Conservation (phyloP, 352 stramenopile genomes). For the Stephanocyclus meneghinianus region DNA sequence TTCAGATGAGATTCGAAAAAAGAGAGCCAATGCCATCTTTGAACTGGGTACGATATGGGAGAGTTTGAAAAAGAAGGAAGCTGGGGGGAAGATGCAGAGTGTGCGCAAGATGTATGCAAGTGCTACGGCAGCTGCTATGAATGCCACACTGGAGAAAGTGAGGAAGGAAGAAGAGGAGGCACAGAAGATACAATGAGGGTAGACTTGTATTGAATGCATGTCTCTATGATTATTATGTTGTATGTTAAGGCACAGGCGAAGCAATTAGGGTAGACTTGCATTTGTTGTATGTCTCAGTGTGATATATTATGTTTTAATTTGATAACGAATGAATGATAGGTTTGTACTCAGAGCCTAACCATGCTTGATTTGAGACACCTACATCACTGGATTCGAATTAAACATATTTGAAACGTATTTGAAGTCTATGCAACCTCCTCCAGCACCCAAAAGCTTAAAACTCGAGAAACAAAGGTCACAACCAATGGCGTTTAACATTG, state of each 20-base stretch:
- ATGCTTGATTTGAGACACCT: too few relatives aligned
- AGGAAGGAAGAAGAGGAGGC: constrained; percentile 71
- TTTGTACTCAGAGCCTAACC: too few relatives aligned
- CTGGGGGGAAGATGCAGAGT: constrained; percentile 63
- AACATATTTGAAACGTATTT: too few relatives aligned
- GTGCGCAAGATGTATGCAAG: constrained; percentile 24
- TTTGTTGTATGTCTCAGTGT: not conserved
- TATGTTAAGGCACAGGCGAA: constrained; percentile 9
- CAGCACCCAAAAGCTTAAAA: too few relatives aligned
- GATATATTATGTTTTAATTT: not conserved
- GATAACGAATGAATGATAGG: too few relatives aligned
- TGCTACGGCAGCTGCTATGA: constrained; percentile 53
- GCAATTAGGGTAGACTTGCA: not conserved
- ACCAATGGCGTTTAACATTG: too few relatives aligned
- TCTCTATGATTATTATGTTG: not conserved
- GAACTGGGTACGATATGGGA: constrained; percentile 28
- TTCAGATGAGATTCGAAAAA: constrained; percentile 67
- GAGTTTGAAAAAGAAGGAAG: constrained; percentile 53
- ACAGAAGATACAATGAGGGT: constrained; percentile 10
- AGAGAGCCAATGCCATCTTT: constrained; percentile 64
- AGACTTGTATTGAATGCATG: not conserved
- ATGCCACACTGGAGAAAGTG: constrained; percentile 76
- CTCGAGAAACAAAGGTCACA: too few relatives aligned
- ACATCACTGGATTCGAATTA: too few relatives aligned
- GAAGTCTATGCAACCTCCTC: too few relatives aligned